Conservation (phyloP, 1,139 yeast genomes). For the Barnettozyma hawaiiensis region DNA sequence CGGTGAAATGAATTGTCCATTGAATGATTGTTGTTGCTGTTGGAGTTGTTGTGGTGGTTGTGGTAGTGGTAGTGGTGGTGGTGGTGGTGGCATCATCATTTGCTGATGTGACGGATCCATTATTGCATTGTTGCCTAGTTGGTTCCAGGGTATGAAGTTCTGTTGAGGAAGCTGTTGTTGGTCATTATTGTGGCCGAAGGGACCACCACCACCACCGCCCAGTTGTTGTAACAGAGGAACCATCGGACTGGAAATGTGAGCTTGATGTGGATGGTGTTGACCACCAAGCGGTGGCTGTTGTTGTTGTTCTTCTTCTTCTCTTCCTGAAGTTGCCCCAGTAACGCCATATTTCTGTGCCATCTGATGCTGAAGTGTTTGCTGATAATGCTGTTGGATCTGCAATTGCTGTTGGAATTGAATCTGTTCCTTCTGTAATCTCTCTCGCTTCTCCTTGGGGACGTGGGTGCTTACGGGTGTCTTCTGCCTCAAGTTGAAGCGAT, state of each 20-base stretch:
- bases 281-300: background rate
- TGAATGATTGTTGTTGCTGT: conserved; percentile 1
- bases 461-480: conserved; percentile 8
- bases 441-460: conserved; percentile 17
- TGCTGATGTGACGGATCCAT: conserved; percentile 3
- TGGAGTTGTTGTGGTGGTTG: conserved; percentile 2
- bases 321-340: conserved; percentile 8
- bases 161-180: background rate
- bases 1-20: background rate
- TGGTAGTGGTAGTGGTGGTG: too few species aligned
- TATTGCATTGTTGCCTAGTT: background rate
- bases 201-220: too few species aligned
- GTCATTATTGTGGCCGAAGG: background rate
- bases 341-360: conserved; percentile 23
- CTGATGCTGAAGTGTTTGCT: conserved; percentile 18
- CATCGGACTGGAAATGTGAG: background rate
- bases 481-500: conserved; percentile 6
- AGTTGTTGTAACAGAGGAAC: background rate
- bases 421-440: conserved; percentile 16
- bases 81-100: background rate
- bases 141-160: background rate
- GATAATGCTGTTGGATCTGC: conserved; percentile 16
- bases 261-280: background rate
- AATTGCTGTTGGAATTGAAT: conserved; percentile 17
- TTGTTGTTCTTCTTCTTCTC: too few species aligned